Evolutionary conservation across 2,329 filamentous ascomycete genomes (phyloP).

Genomic region (Fusarium globosum): DNA sequence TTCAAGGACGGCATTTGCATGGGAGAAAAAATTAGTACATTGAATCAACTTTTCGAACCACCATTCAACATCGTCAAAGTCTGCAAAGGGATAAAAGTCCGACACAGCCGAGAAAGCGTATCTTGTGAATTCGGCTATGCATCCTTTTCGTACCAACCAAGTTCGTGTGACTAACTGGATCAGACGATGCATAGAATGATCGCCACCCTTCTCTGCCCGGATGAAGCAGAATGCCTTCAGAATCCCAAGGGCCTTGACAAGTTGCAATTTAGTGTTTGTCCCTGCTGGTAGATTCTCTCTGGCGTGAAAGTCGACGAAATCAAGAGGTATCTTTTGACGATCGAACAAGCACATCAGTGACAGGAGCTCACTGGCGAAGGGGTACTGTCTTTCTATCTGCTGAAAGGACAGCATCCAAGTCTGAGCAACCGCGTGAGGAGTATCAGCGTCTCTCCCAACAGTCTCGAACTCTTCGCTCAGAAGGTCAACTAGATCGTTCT

Average conservation of each 20-base stretch:
- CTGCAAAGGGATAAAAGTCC: conserved; percentile 32
- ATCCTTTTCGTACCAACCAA: conserved; percentile 41
- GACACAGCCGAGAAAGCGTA: conserved; percentile 40
- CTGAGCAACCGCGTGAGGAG: conserved; percentile 41
- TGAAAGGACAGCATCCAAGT: conserved; percentile 52
- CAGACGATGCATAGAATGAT: conserved; percentile 49
- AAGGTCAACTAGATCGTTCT: conserved; percentile 27
- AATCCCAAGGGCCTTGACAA: conserved; percentile 3
- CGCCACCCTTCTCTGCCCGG: conserved; percentile 10
- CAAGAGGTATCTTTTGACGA: conserved; percentile 44
- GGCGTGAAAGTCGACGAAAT: conserved; percentile 27
- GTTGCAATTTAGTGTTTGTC: not conserved
- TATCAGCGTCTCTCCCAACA: conserved; percentile 43
- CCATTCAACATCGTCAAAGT: too few species aligned
- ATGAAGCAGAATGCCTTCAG: conserved; percentile 49
- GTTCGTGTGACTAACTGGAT: conserved; percentile 49
- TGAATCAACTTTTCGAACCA: too few species aligned
- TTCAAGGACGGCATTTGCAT: conserved; percentile 16
- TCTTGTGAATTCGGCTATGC: conserved; percentile 12
- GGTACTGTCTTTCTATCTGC: conserved; percentile 44
- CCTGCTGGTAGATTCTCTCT: not conserved
- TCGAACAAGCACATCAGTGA: conserved; percentile 50
- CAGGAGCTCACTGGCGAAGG: conserved; percentile 45
- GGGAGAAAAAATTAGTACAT: too few species aligned
- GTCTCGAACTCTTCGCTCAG: conserved; percentile 49